These are phyloP conservation scores for Podospora pseudocomata DNA, from an alignment of 495 filamentous ascomycete genomes.

Conservation along the genomic window DNA sequence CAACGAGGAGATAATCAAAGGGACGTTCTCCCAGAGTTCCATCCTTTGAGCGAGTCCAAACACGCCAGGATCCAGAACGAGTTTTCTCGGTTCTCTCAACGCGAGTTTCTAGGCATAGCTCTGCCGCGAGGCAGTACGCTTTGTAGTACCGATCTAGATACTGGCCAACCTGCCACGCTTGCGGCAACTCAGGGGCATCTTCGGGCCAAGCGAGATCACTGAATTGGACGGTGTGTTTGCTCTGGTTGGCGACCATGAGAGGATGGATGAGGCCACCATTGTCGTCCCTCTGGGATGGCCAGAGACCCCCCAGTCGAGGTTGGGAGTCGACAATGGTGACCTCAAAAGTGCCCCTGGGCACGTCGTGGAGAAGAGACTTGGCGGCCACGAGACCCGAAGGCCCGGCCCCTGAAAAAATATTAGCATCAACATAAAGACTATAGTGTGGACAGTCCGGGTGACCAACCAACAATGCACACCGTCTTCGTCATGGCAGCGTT, in stretches of 20 bases:
- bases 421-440: neutral
- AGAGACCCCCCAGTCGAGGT: conserved; percentile 68
- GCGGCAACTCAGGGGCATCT: conserved; percentile 60
- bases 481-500: conserved; percentile 45
- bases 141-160: conserved; percentile 65
- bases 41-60: conserved; percentile 42
- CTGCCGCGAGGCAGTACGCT: conserved; percentile 50
- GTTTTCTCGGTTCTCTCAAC: conserved; percentile 49
- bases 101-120: conserved; percentile 49
- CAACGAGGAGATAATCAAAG: conserved; percentile 73
- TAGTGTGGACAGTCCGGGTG: neutral
- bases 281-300: conserved; percentile 53
- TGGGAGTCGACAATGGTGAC: conserved; percentile 70
- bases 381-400: conserved; percentile 79
- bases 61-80: conserved; percentile 46
- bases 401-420: conserved; percentile 58
- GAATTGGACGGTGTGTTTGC: conserved; percentile 72
- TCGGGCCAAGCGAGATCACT: conserved; percentile 69
- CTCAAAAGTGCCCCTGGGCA: conserved; percentile 53
- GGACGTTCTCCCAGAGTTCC: conserved; percentile 28
- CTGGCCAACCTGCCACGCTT: conserved; percentile 68
- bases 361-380: conserved; percentile 67
- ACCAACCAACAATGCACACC: conserved; percentile 65
- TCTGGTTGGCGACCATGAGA: conserved; percentile 74
- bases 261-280: conserved; percentile 53